Percentiles rank a stretch among this genome's conserved stretches.
These are phyloP conservation scores for Rhynchospora pubera DNA, from an alignment of 176 grass and related monocot species.

Conservation along the genomic window DNA sequence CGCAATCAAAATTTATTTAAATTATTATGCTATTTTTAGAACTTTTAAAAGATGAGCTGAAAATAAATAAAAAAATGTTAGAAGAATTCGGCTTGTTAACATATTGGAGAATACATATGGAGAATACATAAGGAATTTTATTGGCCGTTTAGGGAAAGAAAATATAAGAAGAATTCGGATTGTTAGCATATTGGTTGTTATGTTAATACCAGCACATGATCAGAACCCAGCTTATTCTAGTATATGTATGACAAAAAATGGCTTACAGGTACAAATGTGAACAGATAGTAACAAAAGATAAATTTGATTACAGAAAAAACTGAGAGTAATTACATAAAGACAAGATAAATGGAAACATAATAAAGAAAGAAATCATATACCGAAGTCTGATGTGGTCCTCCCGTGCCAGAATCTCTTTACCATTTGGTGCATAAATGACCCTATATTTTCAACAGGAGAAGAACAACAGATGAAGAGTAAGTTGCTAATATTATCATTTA, in stretches of 20 bases:
- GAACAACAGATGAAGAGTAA: neutral
- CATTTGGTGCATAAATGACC: slow-evolving; percentile 6
- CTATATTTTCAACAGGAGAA: slow-evolving; percentile 18
- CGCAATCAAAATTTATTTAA: too few species aligned
- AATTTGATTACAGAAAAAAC: neutral
- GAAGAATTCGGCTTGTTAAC: too few species aligned
- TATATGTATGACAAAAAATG: neutral
- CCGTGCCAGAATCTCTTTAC: slow-evolving; percentile 35
- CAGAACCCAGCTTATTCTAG: too few species aligned
- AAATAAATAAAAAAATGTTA: too few species aligned
- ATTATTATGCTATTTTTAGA: too few species aligned
- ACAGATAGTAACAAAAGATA: neutral
- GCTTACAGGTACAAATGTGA: neutral
- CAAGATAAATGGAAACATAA: neutral
- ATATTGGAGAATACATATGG: too few species aligned
- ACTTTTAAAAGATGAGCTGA: too few species aligned
- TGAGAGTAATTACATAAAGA: neutral
- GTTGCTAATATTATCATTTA: neutral
- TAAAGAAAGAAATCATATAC: slow-evolving; percentile 20
- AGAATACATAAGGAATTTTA: too few species aligned
- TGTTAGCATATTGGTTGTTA: too few species aligned
- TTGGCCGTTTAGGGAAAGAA: too few species aligned
- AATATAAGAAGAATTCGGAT: too few species aligned
- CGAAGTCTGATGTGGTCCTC: slow-evolving; percentile 68
- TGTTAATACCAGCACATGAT: too few species aligned